Conservation (phyloP, 2,329 filamentous ascomycete genomes). For the Sphaerostilbella broomeana region DNA sequence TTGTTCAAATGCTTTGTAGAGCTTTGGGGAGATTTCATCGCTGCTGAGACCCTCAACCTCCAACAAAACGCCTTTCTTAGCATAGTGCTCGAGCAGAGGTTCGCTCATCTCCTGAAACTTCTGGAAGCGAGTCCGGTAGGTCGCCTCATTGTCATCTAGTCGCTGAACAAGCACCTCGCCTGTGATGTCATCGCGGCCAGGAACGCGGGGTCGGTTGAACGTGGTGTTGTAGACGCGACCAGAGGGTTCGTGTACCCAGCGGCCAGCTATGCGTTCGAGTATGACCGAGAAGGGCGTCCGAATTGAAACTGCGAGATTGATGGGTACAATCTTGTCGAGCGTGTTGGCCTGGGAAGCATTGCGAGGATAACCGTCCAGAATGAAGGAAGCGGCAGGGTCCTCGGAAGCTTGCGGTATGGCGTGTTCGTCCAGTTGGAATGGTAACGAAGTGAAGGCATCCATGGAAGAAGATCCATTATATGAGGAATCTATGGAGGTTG, state of each 20-base stretch:
- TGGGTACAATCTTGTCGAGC: slow-evolving; percentile 77
- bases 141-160: slow-evolving; percentile 77
- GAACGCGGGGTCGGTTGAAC: slow-evolving; percentile 78
- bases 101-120: slow-evolving; percentile 85
- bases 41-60: slow-evolving; percentile 83
- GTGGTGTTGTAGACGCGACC: slow-evolving; percentile 92
- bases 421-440: slow-evolving; percentile 32
- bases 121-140: slow-evolving; percentile 72
- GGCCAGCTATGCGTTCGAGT: slow-evolving; percentile 79
- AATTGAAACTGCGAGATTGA: slow-evolving; percentile 87
- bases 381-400: slow-evolving; percentile 75
- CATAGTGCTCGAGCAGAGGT: slow-evolving; percentile 83
- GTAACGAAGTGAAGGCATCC: slow-evolving; percentile 36
- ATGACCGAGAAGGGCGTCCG: slow-evolving; percentile 82
- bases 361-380: slow-evolving; percentile 93
- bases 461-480: slow-evolving; percentile 27
- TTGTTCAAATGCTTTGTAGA: slow-evolving; percentile 74
- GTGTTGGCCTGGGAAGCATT: slow-evolving; percentile 73
- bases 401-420: slow-evolving; percentile 48
- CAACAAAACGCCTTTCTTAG: slow-evolving; percentile 74
- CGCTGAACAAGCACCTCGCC: slow-evolving; percentile 79
- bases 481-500: slow-evolving; percentile 21
- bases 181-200: slow-evolving; percentile 82
- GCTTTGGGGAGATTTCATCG: slow-evolving; percentile 89
- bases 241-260: slow-evolving; percentile 89